Evolutionary conservation across 257 asterid genomes (phyloP).

Genomic region (Dorcoceras hygrometricum): DNA sequence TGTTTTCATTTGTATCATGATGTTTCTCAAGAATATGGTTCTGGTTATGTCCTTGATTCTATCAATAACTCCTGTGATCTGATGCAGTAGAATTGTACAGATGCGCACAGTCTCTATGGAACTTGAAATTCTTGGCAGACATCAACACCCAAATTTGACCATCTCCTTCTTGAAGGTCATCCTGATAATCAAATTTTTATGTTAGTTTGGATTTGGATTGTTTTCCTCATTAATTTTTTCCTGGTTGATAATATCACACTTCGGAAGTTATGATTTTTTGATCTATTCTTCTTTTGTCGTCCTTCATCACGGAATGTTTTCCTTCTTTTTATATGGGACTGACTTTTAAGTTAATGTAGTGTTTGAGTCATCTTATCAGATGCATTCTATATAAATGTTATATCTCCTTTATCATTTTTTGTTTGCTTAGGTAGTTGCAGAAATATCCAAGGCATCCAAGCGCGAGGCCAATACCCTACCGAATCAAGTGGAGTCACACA

Average conservation of each 20-base stretch:
- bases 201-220: conserved; percentile 21
- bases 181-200: conserved; percentile 18
- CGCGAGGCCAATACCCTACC: conserved; percentile 71
- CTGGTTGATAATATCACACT: background rate
- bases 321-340: background rate
- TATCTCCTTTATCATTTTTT: conserved; percentile 11
- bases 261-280: background rate
- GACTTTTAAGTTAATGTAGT: background rate
- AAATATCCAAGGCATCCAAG: conserved; percentile 74
- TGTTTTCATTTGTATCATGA: conserved; percentile 7
- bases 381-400: background rate
- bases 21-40: conserved; percentile 11
- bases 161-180: conserved; percentile 84
- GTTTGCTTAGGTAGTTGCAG: conserved; percentile 70
- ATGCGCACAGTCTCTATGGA: conserved; percentile 85
- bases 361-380: background rate
- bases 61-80: conserved; percentile 17
- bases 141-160: conserved; percentile 82
- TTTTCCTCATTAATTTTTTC: background rate
- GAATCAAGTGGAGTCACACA: conserved; percentile 52
- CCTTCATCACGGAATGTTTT: background rate
- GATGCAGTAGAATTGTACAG: conserved; percentile 40
- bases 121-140: conserved; percentile 96
- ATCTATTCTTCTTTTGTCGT: background rate
- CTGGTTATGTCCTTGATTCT: conserved; percentile 13